phyloP scores from a whole-genome alignment of 1,139 yeast species.

The Geotrichum carabidarum region DNA sequence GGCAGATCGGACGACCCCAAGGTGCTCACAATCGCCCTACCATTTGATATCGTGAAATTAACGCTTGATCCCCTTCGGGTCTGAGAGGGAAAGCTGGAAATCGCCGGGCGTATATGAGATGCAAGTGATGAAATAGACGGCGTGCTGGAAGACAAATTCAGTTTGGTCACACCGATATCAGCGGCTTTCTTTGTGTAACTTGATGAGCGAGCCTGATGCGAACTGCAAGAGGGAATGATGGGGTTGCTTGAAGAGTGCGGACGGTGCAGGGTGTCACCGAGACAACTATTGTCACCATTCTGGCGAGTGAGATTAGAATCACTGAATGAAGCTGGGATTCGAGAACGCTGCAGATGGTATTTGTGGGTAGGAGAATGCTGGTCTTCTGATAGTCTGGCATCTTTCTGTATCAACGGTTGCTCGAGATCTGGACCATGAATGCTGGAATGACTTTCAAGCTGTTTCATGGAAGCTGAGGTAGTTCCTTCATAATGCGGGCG shows the following conservation, averaged over 20 bases:
- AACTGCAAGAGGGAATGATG: constrained; percentile 5
- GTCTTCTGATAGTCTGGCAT: neutral
- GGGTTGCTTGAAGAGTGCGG: neutral
- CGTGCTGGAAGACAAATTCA: constrained; percentile 1
- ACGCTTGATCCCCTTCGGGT: constrained; percentile 4
- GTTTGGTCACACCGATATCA: constrained; percentile 4
- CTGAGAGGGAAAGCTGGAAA: constrained; percentile 1
- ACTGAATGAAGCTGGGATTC: neutral
- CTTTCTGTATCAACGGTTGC: neutral
- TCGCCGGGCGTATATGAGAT: neutral
- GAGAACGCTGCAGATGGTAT: neutral
- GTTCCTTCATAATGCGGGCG: neutral
- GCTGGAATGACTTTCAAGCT: neutral
- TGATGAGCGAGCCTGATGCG: constrained; percentile 9
- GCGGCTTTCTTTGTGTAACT: constrained; percentile 6
- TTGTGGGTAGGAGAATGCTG: constrained; percentile 7
- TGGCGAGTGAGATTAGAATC: neutral
- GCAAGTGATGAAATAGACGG: neutral
- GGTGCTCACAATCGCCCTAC: constrained; percentile 13
- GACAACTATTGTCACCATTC: neutral
- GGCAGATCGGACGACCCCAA: neutral
- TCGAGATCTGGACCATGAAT: neutral
- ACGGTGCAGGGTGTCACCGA: neutral
- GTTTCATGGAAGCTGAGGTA: neutral
- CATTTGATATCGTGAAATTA: constrained; percentile 13